A percentile compares a stretch with the other conserved stretches of the same genome.
phyloP scores from a whole-genome alignment of 148 eudicot species.

The Cornus florida region DNA sequence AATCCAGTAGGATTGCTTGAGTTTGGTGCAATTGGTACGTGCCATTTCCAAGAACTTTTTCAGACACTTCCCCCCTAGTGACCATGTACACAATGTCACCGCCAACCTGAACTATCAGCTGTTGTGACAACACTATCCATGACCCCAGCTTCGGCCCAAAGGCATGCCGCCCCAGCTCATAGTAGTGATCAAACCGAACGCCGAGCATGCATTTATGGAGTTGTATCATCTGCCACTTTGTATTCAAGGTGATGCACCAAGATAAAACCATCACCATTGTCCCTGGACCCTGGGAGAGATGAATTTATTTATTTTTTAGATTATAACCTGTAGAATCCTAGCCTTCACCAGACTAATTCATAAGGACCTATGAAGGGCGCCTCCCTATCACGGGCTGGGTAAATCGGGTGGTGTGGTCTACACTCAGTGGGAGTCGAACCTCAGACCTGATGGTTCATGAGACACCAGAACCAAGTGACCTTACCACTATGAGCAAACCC shows the following conservation, averaged over 20 bases:
- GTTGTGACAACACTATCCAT: conserved; percentile 93
- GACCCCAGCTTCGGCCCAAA: conserved; percentile 80
- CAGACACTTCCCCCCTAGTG: conserved; percentile 83
- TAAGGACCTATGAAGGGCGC: no score
- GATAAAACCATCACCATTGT: conserved; percentile 63
- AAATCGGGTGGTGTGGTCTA: no score
- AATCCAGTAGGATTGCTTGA: conserved; percentile 84
- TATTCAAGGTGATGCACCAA: conserved; percentile 76
- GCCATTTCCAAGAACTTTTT: conserved; percentile 82
- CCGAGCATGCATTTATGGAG: conserved; percentile 87
- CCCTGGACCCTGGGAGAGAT: conserved; percentile 62
- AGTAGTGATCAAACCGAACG: conserved; percentile 68
- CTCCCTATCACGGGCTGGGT: no score
- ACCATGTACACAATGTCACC: conserved; percentile 95
- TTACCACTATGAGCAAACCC: no score
- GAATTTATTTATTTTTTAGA: no score
- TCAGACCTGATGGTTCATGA: no score
- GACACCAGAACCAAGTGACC: no score
- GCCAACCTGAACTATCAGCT: conserved; percentile 90
- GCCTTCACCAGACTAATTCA: no score
- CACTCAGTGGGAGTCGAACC: no score
- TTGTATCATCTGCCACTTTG: conserved; percentile 92
- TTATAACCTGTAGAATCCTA: no score
- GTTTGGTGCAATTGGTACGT: conserved; percentile 53
- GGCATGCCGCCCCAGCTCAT: conserved; percentile 64